Conservation (phyloP, 2,329 filamentous ascomycete genomes). For the Beauveria scarabaeidicola region DNA sequence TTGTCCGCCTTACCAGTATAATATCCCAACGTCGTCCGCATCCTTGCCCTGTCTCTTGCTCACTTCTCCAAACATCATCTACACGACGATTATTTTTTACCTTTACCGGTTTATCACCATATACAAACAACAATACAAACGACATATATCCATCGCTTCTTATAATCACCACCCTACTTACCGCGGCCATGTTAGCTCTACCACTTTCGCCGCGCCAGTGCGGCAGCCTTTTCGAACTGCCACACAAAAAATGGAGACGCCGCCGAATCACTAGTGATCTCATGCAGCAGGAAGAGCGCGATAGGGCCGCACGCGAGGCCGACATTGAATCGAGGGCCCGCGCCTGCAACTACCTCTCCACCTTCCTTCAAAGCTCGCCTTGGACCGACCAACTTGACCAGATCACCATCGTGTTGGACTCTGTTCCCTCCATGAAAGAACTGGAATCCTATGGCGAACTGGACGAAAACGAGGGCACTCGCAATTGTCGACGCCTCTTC, state of each 20-base stretch:
- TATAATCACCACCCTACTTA: neutral
- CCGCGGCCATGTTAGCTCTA: slow-evolving; percentile 1
- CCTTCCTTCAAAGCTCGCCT: slow-evolving; percentile 21
- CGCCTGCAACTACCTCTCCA: slow-evolving; percentile 25
- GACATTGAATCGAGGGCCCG: slow-evolving; percentile 23
- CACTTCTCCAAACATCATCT: neutral
- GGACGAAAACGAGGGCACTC: slow-evolving; percentile 26
- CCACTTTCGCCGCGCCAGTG: neutral
- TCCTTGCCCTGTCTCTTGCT: neutral
- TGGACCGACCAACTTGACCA: slow-evolving; percentile 25
- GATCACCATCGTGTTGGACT: slow-evolving; percentile 26
- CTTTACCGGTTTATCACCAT: neutral
- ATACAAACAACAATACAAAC: neutral
- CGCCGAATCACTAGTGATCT: slow-evolving; percentile 11
- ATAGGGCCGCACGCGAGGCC: slow-evolving; percentile 21
- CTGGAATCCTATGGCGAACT: slow-evolving; percentile 25
- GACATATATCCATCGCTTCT: neutral
- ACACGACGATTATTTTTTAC: neutral
- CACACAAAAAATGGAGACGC: slow-evolving; percentile 15
- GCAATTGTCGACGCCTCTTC: slow-evolving; percentile 28
- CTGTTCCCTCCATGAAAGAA: slow-evolving; percentile 26
- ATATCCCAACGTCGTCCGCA: slow-evolving; percentile 1
- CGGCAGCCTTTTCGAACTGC: slow-evolving; percentile 17
- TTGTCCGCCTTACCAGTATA: slow-evolving; percentile 5
- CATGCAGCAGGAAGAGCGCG: slow-evolving; percentile 14